A percentile compares a stretch with the other conserved stretches of the same genome.
These are phyloP conservation scores for Tylopilus vinaceipallidus DNA, from an alignment of 768 basidiomycete genomes.

Conservation along the genomic window DNA sequence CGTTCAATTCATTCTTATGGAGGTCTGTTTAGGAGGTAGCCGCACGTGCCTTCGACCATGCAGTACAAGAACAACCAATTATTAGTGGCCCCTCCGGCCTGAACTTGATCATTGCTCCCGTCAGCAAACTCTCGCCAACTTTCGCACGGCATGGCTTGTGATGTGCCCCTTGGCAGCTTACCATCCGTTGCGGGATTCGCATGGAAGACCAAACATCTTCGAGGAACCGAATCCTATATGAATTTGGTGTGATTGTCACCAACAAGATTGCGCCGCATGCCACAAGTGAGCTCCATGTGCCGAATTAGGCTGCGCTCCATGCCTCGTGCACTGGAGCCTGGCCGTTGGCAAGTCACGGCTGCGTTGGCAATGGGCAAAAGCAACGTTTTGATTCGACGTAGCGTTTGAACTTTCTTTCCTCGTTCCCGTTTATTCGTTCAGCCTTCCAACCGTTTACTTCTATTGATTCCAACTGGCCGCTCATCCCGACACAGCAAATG, in stretches of 20 bases:
- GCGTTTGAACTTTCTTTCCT: background rate
- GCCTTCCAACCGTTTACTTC: constrained; percentile 1
- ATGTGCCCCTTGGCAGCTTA: constrained; percentile 4
- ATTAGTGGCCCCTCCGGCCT: background rate
- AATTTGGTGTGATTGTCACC: too few relatives aligned
- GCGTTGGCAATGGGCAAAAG: background rate
- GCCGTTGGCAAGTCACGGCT: constrained; percentile 17
- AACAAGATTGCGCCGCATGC: too few relatives aligned
- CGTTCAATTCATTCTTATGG: background rate
- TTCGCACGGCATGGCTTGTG: background rate
- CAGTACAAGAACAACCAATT: background rate
- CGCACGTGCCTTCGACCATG: background rate
- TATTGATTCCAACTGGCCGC: background rate
- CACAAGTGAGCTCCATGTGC: too few relatives aligned
- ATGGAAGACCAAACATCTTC: too few relatives aligned
- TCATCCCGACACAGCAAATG: background rate
- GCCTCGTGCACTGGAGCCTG: constrained; percentile 21
- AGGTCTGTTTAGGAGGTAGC: background rate
- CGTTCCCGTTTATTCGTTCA: background rate
- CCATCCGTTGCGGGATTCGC: constrained; percentile 1
- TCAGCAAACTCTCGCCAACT: background rate
- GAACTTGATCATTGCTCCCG: too few relatives aligned
- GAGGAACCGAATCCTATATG: too few relatives aligned
- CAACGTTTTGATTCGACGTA: constrained; percentile 12
- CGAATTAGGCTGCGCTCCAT: background rate